Base-by-base conservation (phyloP, 1,139 yeast genomes). In the Barnettozyma hawaiiensis region DNA sequence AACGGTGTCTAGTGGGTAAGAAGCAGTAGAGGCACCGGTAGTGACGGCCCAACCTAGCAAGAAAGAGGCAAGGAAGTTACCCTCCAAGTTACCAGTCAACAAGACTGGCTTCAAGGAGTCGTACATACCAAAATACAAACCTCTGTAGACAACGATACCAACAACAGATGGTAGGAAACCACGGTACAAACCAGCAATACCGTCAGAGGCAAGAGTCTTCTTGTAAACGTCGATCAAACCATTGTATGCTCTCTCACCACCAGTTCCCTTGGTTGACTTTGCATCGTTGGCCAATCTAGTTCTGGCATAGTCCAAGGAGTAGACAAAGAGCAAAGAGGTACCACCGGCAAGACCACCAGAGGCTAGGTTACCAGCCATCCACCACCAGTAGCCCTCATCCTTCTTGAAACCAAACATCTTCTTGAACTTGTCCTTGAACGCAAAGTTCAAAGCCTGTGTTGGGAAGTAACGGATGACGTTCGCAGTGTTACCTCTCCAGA, bases 401-500 rank as follows among this genome's bases (percentile, higher is more conserved):
- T 79, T 79, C 73, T 78, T 76, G 76, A 78, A 78, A 66, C 85
- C 85, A 64, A 81, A 81, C 76, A 80, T 67, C 61, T 76, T 76
- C 79, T 81, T 81, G 75, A 81, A 79, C 73, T 79, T 78, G 69
- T 81, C 89, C 76, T 81, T 81, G 84, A 81, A 81, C 63, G 89
- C 89, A 66, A 81, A 81, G 81, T 81, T 81, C 63, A 81, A 75
- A 52, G 89, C 89, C 73, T 81, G 87, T 58, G 87, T 81, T 64
- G 89, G 87, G 85, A 81, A 81, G 76, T 81, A 81, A 70, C 89
- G 80, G 67, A 81, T 76, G 55, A 81, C 89, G 72, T 81, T 81
- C 53, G 89, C 89, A 50, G 87, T 78, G 82, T 81, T 81, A 71
- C 89, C 89, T 75, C 87, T 76, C 89, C 89, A 81, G 77, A 81